phyloP scores from a whole-genome alignment of 129 eudicot species.

The Smallanthus sonchifolius region DNA sequence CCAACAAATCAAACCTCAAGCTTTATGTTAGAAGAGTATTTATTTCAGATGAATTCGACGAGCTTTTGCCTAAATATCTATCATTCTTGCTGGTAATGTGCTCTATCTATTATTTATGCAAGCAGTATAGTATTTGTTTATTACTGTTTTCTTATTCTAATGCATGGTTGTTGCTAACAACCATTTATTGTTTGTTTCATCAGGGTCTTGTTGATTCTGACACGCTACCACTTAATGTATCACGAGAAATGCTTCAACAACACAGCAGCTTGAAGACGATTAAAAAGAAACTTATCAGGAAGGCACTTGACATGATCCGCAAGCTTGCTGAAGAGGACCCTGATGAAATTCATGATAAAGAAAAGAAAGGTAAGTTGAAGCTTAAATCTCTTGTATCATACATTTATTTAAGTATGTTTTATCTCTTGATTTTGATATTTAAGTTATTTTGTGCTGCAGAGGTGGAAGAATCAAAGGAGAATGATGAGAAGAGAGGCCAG shows the following conservation, averaged over 20 bases:
- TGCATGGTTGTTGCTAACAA: conserved; percentile 23
- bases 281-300: conserved; percentile 91
- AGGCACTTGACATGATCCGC: conserved; percentile 99
- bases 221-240: conserved; percentile 88
- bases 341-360: conserved; percentile 70
- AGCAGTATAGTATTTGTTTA: background rate
- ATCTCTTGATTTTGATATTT: background rate
- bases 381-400: background rate
- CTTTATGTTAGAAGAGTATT: conserved; percentile 93
- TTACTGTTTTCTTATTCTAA: background rate
- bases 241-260: conserved; percentile 99
- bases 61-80: conserved; percentile 88
- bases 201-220: conserved; percentile 99
- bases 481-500: conserved; percentile 85
- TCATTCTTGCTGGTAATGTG: conserved; percentile 72
- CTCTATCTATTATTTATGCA: background rate
- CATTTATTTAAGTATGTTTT: background rate
- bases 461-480: conserved; percentile 78
- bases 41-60: conserved; percentile 94
- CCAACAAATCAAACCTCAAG: conserved; percentile 87
- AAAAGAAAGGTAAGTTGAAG: conserved; percentile 51
- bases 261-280: conserved; percentile 97
- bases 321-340: conserved; percentile 98
- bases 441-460: conserved; percentile 36
- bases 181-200: conserved; percentile 8